Conservation (phyloP, 305 asterid genomes). For the Fraxinus floribunda region DNA sequence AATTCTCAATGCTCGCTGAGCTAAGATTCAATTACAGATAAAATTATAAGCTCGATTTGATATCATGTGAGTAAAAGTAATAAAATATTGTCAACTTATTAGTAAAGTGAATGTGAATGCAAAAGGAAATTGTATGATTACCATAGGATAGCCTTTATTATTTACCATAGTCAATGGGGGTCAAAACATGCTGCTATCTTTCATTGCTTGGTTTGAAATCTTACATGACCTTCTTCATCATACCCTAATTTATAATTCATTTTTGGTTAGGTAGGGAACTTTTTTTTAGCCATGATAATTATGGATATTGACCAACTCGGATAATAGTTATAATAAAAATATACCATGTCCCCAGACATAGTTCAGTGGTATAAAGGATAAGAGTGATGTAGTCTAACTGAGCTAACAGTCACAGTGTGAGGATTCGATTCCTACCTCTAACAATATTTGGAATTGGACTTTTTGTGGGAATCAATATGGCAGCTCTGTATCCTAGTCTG, state of each 20-base stretch:
- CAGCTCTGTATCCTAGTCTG: too few species aligned
- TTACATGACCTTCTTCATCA: background rate
- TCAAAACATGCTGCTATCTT: slow-evolving; percentile 33
- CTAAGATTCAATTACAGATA: background rate
- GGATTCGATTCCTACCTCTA: too few species aligned
- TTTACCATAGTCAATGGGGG: slow-evolving; percentile 33
- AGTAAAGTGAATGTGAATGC: slow-evolving; percentile 3
- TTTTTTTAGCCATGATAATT: slow-evolving; percentile 29
- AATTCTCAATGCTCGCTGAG: too few species aligned
- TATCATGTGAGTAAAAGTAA: background rate
- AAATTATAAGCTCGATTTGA: background rate
- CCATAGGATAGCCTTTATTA: slow-evolving; percentile 1
- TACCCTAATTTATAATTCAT: slow-evolving; percentile 20
- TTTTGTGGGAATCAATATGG: too few species aligned
- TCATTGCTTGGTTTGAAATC: slow-evolving; percentile 22
- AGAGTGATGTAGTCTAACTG: too few species aligned
- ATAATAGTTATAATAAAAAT: slow-evolving; percentile 1
- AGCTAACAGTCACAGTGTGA: too few species aligned
- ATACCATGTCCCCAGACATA: too few species aligned
- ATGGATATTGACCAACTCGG: slow-evolving; percentile 23
- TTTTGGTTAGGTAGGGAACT: background rate
- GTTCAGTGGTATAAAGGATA: too few species aligned
- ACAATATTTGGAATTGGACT: too few species aligned
- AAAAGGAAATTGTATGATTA: slow-evolving; percentile 7
- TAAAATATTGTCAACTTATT: background rate